Evolutionary conservation across 345 rosid genomes (phyloP), one percentile per base, ranked within the genome.

Genomic region (Kernera saxatilis): DNA sequence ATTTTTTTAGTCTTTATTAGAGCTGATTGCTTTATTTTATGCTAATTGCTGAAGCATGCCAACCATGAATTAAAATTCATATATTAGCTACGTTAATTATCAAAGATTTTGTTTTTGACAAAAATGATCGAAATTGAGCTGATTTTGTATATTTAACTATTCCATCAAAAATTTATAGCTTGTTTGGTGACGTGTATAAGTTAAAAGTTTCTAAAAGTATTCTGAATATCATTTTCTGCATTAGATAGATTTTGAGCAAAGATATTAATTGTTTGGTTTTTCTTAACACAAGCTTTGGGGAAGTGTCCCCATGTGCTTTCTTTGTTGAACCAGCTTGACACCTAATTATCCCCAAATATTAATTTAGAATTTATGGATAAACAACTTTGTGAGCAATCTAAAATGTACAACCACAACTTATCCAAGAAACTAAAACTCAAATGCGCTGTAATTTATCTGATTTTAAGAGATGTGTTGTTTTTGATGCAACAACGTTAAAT

Each of bases 241-340:
- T 36, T 36, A 27, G 52, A 73, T 65, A 56, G 58, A 65, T 48
- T 46, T 46, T 65, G 77, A 73, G 72, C 29, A 58, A 73, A 49
- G 67, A 30, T 74, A 66, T 49, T 66, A 22, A 27, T 58, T 29
- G 61, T 67, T 67, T 66, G 35, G 40, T 21, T 66, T 54, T 6
- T 23, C 10, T 58, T 9, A 66, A 73, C 18, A 73, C 67, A 15
- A 67, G 61, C 63, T 58, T 74, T 67, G 17, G 57, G 74, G 26
- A 61, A 75, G 57, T 68, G 74, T 52, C 50, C 53, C 74, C 78
- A 75, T 75, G 78, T 75, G 70, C 78, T 53, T 75, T 75, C 78
- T 52, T 75, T 52, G 57, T 68, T 61, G 58, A 75, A 75, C 78
- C 74, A 75, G 78, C 65, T 75, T 69, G 74, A 68, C 56, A 68